phyloP scores from a whole-genome alignment of 305 asterid species.

The Fraxinus albicans region DNA sequence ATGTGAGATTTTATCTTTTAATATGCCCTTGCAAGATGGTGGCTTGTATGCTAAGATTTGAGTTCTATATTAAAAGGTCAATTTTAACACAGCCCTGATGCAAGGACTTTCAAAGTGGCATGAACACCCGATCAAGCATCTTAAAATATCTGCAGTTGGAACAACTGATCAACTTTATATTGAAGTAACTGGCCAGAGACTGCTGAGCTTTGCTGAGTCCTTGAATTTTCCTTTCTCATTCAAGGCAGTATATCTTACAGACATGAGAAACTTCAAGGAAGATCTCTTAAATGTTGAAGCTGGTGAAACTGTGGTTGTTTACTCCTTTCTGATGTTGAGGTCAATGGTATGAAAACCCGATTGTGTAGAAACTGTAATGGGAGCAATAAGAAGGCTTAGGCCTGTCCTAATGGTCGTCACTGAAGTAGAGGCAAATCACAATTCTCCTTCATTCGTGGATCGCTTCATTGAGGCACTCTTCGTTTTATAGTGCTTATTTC shows the following conservation, averaged over 20 bases:
- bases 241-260: constrained; percentile 34
- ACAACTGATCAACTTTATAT: constrained; percentile 31
- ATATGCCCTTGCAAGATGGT: too few species aligned
- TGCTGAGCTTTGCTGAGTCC: constrained; percentile 48
- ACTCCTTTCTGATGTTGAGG: constrained; percentile 35
- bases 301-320: constrained; percentile 51
- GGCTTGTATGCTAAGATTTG: too few species aligned
- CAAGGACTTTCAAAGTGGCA: constrained; percentile 48
- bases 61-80: too few species aligned
- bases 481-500: constrained; percentile 40
- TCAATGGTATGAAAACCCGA: constrained; percentile 45
- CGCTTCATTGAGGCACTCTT: constrained; percentile 49
- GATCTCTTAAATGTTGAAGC: constrained; percentile 28
- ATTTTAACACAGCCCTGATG: constrained; percentile 35
- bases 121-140: constrained; percentile 20
- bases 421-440: constrained; percentile 61
- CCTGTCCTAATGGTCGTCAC: constrained; percentile 49
- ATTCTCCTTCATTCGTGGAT: constrained; percentile 51
- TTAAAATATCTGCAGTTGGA: constrained; percentile 54
- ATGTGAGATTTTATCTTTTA: too few species aligned
- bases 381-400: constrained; percentile 26
- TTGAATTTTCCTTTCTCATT: constrained; percentile 45
- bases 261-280: constrained; percentile 42
- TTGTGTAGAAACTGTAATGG: constrained; percentile 38
- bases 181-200: constrained; percentile 47